A percentile compares a stretch with the other conserved stretches of the same genome.
phyloP scores from a whole-genome alignment of 1,284 basidiomycete genomes.

The Moesziomyces globuligerus region DNA sequence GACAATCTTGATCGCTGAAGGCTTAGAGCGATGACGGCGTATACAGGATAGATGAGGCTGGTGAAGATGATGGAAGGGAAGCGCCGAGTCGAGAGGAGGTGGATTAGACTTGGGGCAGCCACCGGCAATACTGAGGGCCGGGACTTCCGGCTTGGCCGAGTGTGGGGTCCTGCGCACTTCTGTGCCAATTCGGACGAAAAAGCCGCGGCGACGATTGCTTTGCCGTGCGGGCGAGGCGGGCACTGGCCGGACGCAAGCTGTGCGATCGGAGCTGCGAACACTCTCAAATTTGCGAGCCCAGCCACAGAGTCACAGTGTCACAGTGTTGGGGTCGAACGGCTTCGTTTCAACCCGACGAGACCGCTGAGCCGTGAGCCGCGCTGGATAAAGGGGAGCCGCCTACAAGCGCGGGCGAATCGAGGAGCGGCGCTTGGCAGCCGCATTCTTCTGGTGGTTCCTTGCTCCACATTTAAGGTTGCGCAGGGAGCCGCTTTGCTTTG shows the following conservation, averaged over 20 bases:
- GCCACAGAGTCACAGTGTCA: too few relatives aligned
- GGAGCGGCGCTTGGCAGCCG: too few relatives aligned
- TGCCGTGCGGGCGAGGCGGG: conserved; percentile 20
- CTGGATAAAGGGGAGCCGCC: too few relatives aligned
- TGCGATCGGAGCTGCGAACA: neutral
- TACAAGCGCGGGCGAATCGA: too few relatives aligned
- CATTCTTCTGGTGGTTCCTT: neutral
- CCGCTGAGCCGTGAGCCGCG: neutral
- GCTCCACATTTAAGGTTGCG: conserved; percentile 31
- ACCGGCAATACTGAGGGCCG: neutral
- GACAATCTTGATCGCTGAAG: too few relatives aligned
- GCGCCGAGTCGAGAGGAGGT: neutral
- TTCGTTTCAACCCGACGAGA: neutral
- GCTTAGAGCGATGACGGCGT: too few relatives aligned
- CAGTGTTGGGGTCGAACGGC: too few relatives aligned
- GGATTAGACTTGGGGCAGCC: neutral
- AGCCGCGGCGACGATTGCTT: neutral
- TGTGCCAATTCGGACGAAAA: conserved; percentile 15
- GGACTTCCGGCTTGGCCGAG: neutral
- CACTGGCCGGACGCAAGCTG: too few relatives aligned
- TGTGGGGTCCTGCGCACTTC: neutral
- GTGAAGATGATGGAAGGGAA: neutral
- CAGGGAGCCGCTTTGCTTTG: too few relatives aligned
- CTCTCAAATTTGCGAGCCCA: neutral
- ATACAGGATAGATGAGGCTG: too few relatives aligned